Conservation (phyloP, 768 basidiomycete genomes). For the Epithele typhae region DNA sequence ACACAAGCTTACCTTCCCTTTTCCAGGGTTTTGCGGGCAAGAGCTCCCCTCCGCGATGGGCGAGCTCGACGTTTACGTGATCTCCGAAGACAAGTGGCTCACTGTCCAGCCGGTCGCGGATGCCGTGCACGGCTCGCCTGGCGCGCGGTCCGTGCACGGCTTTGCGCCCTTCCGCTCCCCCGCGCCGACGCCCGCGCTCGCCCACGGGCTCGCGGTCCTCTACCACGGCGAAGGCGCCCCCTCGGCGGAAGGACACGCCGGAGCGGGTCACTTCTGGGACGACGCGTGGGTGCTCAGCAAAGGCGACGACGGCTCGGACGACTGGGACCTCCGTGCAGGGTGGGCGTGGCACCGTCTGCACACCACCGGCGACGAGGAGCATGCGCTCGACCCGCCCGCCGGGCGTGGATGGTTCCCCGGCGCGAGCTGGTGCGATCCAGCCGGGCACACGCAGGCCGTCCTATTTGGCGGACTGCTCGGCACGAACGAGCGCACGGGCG, state of each 20-base stretch:
- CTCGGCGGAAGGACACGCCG: conserved; percentile 33
- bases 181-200: background rate
- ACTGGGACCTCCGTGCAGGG: conserved; percentile 4
- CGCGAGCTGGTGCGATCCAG: conserved; percentile 20
- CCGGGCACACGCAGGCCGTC: conserved; percentile 14
- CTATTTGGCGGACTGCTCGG: conserved; percentile 36
- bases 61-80: conserved; percentile 32
- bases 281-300: conserved; percentile 33
- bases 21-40: conserved; percentile 33
- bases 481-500: conserved; percentile 36
- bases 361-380: conserved; percentile 11
- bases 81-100: conserved; percentile 23
- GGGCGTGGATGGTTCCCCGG: conserved; percentile 42
- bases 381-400: conserved; percentile 23
- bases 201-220: conserved; percentile 26
- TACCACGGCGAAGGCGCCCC: conserved; percentile 35
- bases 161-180: conserved; percentile 25
- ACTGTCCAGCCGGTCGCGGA: conserved; percentile 23
- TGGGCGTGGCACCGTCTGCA: conserved; percentile 27
- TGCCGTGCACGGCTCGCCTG: conserved; percentile 27
- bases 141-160: conserved; percentile 32
- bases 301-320: background rate
- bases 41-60: conserved; percentile 27
- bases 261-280: conserved; percentile 37
- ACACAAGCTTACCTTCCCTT: too few relatives aligned